These are phyloP conservation scores for Leccinum huronense DNA, from an alignment of 1,284 basidiomycete genomes.

Conservation along the genomic window DNA sequence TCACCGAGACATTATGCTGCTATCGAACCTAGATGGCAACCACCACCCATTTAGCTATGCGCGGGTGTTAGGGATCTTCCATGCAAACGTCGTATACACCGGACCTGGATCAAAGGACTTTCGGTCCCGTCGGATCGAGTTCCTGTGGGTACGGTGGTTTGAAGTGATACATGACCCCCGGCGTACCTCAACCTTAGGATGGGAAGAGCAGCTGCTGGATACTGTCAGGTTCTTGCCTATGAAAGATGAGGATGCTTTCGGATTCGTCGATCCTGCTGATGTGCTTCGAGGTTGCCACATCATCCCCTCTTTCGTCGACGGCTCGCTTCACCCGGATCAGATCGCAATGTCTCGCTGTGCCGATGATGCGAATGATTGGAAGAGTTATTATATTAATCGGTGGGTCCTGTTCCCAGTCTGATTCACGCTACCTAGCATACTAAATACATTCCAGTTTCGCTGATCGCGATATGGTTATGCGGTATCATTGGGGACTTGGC, in stretches of 20 bases:
- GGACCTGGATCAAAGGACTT: not conserved
- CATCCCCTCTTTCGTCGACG: too few relatives aligned
- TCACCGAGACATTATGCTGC: not conserved
- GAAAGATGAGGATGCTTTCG: not conserved
- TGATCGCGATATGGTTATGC: too few relatives aligned
- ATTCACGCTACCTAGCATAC: too few relatives aligned
- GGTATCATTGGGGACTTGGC: too few relatives aligned
- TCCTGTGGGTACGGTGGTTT: not conserved
- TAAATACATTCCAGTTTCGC: too few relatives aligned
- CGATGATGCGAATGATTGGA: too few relatives aligned
- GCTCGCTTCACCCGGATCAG: too few relatives aligned
- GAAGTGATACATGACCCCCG: not conserved
- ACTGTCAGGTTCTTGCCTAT: slow-evolving; percentile 7
- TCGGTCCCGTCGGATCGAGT: not conserved
- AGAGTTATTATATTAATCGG: too few relatives aligned
- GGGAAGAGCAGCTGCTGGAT: not conserved
- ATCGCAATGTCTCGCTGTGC: too few relatives aligned
- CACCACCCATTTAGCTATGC: not conserved
- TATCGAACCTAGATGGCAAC: not conserved
- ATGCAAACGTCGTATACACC: not conserved
- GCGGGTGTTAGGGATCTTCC: not conserved
- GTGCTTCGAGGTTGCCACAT: too few relatives aligned
- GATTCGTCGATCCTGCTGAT: too few relatives aligned
- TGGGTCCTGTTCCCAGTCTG: too few relatives aligned
- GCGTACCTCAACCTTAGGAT: not conserved